A percentile compares a stretch with the other conserved stretches of the same genome.
Evolutionary conservation across 768 basidiomycete species (phyloP).

Genomic region (Trametes punicea): DNA sequence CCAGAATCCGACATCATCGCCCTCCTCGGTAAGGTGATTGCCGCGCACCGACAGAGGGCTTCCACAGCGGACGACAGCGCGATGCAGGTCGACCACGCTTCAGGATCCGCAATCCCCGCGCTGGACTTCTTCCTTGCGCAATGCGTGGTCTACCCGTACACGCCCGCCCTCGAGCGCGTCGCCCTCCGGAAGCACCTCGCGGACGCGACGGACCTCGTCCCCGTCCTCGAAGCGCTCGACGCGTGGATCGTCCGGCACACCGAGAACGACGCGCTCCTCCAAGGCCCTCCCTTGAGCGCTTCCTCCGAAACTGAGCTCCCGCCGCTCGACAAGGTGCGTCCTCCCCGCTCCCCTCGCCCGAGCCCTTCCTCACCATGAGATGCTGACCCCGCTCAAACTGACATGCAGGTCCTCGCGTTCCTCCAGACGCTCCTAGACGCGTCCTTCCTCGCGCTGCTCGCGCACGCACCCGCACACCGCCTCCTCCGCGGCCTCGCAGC

Average conservation of each 20-base stretch:
- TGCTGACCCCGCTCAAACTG: background rate
- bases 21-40: slow-evolving; percentile 44
- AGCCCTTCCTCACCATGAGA: background rate
- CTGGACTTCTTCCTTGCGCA: slow-evolving; percentile 37
- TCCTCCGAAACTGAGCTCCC: slow-evolving; percentile 37
- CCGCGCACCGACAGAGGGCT: slow-evolving; percentile 32
- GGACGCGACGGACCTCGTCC: slow-evolving; percentile 47
- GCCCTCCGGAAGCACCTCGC: slow-evolving; percentile 51
- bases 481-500: slow-evolving; percentile 48
- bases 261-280: slow-evolving; percentile 37
- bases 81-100: slow-evolving; percentile 38
- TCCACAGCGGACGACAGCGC: slow-evolving; percentile 19
- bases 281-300: slow-evolving; percentile 25
- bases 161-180: slow-evolving; percentile 40
- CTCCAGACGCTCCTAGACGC: slow-evolving; percentile 68
- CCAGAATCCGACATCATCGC: slow-evolving; percentile 62
- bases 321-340: slow-evolving; percentile 40
- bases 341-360: background rate
- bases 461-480: slow-evolving; percentile 56
- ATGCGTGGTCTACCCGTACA: slow-evolving; percentile 40
- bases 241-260: slow-evolving; percentile 43
- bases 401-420: slow-evolving; percentile 51
- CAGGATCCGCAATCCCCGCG: slow-evolving; percentile 30
- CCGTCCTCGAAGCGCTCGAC: slow-evolving; percentile 45
- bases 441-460: slow-evolving; percentile 64